A percentile compares a stretch with the other conserved stretches of the same genome.
phyloP scores from a whole-genome alignment of 331 rosid genomes.

The Quercus tomentella region DNA sequence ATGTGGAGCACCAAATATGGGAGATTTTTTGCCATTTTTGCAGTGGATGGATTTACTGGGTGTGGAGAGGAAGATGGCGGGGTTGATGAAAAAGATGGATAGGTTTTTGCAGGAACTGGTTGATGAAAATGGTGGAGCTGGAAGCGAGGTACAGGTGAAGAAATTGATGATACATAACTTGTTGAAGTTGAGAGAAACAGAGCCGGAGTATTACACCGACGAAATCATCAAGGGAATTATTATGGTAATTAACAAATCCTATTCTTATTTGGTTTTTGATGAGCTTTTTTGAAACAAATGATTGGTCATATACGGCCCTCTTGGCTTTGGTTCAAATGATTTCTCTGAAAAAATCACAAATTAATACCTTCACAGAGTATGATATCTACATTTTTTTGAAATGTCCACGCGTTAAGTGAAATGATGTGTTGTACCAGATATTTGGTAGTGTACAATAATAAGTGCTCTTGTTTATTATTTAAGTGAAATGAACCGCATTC shows the following conservation, averaged over 20 bases:
- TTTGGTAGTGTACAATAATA: too few relatives aligned
- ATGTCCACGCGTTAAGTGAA: too few relatives aligned
- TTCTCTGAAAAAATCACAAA: too few relatives aligned
- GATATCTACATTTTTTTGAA: too few relatives aligned
- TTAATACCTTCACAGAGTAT: too few relatives aligned
- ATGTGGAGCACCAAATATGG: not conserved
- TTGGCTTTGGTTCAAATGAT: too few relatives aligned
- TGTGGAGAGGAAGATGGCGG: not conserved
- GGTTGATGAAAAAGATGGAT: not conserved
- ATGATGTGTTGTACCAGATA: too few relatives aligned
- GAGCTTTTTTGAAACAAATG: too few relatives aligned
- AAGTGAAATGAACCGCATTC: too few relatives aligned
- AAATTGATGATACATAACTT: slow-evolving; percentile 3
- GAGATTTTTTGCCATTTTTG: not conserved
- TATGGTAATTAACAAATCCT: not conserved
- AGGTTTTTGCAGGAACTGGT: not conserved
- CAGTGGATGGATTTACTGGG: not conserved
- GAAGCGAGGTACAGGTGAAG: not conserved
- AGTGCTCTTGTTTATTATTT: too few relatives aligned
- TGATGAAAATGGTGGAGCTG: not conserved
- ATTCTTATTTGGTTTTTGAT: too few relatives aligned
- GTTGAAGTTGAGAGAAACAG: slow-evolving; percentile 12
- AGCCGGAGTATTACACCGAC: slow-evolving; percentile 8
- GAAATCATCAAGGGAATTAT: slow-evolving; percentile 1
- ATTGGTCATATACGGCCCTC: too few relatives aligned